These are phyloP conservation scores for Schizosaccharomyces octosporus DNA, from an alignment of 805 yeast species.

Conservation along the genomic window DNA sequence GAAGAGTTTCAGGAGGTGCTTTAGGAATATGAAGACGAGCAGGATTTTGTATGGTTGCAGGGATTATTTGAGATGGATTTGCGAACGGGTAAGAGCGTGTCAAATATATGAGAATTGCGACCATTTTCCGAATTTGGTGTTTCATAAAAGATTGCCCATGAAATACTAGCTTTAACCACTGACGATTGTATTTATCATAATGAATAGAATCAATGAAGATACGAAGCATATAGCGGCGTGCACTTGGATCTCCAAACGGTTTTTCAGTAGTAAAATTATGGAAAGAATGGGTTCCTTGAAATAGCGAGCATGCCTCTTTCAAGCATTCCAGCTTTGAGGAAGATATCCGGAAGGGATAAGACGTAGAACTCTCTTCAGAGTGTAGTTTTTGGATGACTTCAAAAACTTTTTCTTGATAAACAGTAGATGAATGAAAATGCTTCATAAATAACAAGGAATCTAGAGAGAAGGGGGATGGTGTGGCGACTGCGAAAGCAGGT, in stretches of 20 bases:
- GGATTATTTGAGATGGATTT: neutral
- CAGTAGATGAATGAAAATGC: conserved; percentile 26
- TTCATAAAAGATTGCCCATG: conserved; percentile 97
- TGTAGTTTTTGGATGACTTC: neutral
- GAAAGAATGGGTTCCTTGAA: conserved; percentile 77
- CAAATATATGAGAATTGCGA: neutral
- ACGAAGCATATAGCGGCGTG: conserved; percentile 58
- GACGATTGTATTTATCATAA: conserved; percentile 39
- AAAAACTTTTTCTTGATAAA: neutral
- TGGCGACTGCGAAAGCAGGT: conserved; percentile 73
- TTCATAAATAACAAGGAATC: conserved; percentile 21
- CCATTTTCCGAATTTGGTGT: conserved; percentile 92
- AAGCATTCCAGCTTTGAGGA: conserved; percentile 34
- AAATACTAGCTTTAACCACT: conserved; percentile 78
- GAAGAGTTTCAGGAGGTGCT: conserved; percentile 84
- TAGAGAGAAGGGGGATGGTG: conserved; percentile 42
- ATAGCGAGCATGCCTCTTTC: conserved; percentile 43
- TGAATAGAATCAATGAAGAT: conserved; percentile 72
- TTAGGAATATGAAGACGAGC: conserved; percentile 91
- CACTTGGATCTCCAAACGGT: conserved; percentile 57
- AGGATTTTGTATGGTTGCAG: conserved; percentile 27
- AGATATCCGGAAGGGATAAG: conserved; percentile 24
- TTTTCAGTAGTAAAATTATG: conserved; percentile 75
- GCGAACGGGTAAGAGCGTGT: neutral
- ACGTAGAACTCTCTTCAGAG: neutral